Evolutionary conservation across 176 grass and related monocot species (phyloP).

Genomic region (Eleusine indica): DNA sequence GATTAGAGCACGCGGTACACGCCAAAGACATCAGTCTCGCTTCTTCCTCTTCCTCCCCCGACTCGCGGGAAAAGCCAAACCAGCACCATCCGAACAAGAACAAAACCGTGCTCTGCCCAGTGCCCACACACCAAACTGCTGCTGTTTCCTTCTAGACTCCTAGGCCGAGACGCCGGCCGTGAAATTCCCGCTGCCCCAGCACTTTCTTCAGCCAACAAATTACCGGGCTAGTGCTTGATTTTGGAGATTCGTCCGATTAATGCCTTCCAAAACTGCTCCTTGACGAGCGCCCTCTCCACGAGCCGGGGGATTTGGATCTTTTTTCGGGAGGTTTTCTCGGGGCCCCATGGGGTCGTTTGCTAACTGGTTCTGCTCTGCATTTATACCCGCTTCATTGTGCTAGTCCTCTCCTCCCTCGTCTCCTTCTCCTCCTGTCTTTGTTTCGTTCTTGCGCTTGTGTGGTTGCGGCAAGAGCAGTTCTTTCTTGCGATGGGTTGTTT

Average conservation of each 20-base stretch:
- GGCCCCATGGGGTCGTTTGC: constrained; percentile 17
- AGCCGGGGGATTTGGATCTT: constrained; percentile 14
- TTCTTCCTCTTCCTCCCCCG: not conserved
- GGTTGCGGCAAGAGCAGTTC: not conserved
- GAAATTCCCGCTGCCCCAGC: not conserved
- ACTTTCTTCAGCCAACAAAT: not conserved
- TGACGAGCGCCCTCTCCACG: not conserved
- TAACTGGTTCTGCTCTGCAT: constrained; percentile 41
- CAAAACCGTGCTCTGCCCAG: not conserved
- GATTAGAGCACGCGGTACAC: constrained; percentile 27
- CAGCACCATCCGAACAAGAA: constrained; percentile 9
- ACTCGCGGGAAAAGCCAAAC: constrained; percentile 47
- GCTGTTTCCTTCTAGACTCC: not conserved
- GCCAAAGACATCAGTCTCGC: constrained; percentile 18
- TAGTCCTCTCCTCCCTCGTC: constrained; percentile 13
- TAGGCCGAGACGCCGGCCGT: not conserved
- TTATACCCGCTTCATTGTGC: constrained; percentile 45
- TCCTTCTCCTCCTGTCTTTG: not conserved
- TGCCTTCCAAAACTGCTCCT: constrained; percentile 19
- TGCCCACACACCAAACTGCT: not conserved
- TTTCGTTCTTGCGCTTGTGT: not conserved
- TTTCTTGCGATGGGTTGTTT: constrained; percentile 68
- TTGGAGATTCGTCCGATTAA: not conserved
- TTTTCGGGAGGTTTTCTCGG: constrained; percentile 9
- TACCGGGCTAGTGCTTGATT: not conserved